Conservation (phyloP, 352 stramenopile species). For the Plasmopara halstedii region DNA sequence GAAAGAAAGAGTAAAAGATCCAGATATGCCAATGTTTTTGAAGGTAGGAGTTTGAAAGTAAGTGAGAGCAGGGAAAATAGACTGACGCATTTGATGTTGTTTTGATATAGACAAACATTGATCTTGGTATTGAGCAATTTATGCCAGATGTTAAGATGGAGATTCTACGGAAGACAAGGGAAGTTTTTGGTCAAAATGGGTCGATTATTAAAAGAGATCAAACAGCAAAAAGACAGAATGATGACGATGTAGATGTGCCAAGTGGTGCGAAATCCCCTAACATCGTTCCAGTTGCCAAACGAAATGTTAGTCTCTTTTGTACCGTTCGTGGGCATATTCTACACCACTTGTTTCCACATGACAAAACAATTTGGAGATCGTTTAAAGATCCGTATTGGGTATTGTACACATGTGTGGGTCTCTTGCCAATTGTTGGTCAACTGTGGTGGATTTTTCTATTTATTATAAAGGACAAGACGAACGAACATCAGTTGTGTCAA, state of each 20-base stretch:
- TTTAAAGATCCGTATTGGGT: slow-evolving; percentile 81
- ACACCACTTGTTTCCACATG: slow-evolving; percentile 83
- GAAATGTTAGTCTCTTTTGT: slow-evolving; percentile 22
- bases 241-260: background rate
- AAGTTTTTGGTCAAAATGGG: slow-evolving; percentile 51
- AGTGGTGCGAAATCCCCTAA: background rate
- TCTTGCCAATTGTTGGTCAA: slow-evolving; percentile 81
- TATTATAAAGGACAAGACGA: slow-evolving; percentile 87
- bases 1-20: slow-evolving; percentile 74
- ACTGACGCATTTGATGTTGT: background rate
- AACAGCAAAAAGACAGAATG: slow-evolving; percentile 2
- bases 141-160: slow-evolving; percentile 87
- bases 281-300: slow-evolving; percentile 3
- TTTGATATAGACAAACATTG: slow-evolving; percentile 56
- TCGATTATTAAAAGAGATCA: slow-evolving; percentile 6
- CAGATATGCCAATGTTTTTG: slow-evolving; percentile 76
- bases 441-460: slow-evolving; percentile 89
- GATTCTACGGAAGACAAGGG: slow-evolving; percentile 78
- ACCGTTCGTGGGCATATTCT: slow-evolving; percentile 67
- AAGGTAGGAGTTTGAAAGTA: slow-evolving; percentile 24
- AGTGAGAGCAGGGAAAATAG: background rate
- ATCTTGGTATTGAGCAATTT: slow-evolving; percentile 78
- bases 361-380: slow-evolving; percentile 84
- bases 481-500: slow-evolving; percentile 89
- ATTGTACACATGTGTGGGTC: slow-evolving; percentile 63